Evolutionary conservation across 148 eudicot species (phyloP).

Genomic region (Amaranthus hypochondriacus): DNA sequence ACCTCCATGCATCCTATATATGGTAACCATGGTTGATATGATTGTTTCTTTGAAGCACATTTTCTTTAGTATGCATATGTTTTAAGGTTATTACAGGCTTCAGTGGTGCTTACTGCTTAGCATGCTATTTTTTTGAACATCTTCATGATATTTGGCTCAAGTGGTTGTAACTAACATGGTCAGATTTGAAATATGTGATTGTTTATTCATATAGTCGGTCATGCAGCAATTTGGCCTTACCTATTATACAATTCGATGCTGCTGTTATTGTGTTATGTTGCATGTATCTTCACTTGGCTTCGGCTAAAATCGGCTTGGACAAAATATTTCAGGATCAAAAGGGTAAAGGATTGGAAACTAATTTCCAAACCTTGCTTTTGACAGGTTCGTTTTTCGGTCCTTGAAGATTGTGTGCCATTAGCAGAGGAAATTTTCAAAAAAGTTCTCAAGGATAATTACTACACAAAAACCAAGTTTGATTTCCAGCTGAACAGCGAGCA

Average conservation of each 20-base stretch:
- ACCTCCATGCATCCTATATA: neutral
- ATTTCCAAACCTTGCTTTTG: conserved; percentile 17
- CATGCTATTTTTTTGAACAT: too few species aligned
- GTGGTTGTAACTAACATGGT: too few species aligned
- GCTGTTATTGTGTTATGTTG: neutral
- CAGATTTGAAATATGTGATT: too few species aligned
- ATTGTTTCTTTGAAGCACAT: neutral
- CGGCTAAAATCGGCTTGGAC: neutral
- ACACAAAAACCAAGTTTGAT: conserved; percentile 61
- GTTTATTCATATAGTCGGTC: too few species aligned
- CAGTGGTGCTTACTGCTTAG: too few species aligned
- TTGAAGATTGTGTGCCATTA: conserved; percentile 73
- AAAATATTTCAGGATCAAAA: too few species aligned
- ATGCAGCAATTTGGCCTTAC: too few species aligned
- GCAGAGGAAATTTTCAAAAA: conserved; percentile 78
- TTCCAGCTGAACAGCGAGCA: conserved; percentile 62
- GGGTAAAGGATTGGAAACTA: neutral
- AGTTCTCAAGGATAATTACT: conserved; percentile 76
- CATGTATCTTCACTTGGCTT: neutral
- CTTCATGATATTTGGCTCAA: too few species aligned
- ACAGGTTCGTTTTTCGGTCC: conserved; percentile 77
- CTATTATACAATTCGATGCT: too few species aligned
- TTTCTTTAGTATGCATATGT: neutral
- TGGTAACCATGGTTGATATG: neutral
- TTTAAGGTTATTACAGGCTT: too few species aligned